Conservation (phyloP, 1,139 yeast species). For the Tardiomyces depauwii region DNA sequence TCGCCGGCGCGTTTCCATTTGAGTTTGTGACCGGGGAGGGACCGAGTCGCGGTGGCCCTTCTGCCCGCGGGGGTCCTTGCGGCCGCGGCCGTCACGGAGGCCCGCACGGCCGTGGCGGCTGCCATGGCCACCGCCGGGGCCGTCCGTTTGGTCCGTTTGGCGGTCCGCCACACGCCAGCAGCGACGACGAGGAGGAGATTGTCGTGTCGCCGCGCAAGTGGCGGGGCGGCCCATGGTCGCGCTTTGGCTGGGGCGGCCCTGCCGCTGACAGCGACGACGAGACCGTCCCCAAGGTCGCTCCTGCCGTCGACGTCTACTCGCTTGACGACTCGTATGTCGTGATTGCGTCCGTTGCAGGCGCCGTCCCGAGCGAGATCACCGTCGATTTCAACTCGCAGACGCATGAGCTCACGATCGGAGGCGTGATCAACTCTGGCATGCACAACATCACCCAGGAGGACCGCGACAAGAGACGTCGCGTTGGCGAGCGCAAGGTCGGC, state of each 20-base stretch:
- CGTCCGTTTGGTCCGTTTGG: background rate
- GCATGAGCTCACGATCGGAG: constrained; percentile 37
- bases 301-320: constrained; percentile 46
- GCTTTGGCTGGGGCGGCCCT: background rate
- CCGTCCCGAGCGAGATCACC: constrained; percentile 37
- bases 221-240: background rate
- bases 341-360: constrained; percentile 44
- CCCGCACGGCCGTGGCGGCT: background rate
- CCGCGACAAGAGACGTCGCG: constrained; percentile 1
- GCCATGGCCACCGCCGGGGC: background rate
- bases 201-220: background rate
- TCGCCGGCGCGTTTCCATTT: background rate
- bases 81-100: background rate
- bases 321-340: constrained; percentile 33
- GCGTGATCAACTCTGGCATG: constrained; percentile 23
- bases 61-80: too few species aligned
- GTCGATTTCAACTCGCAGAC: constrained; percentile 46
- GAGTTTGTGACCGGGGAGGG: background rate
- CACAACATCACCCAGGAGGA: constrained; percentile 1
- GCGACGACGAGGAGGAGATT: background rate
- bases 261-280: background rate
- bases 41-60: background rate
- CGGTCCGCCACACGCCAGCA: background rate
- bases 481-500: constrained; percentile 18
- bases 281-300: constrained; percentile 36